Evolutionary conservation across 2,329 filamentous ascomycete species (phyloP).

Genomic region (Westerdykella aurantiaca): DNA sequence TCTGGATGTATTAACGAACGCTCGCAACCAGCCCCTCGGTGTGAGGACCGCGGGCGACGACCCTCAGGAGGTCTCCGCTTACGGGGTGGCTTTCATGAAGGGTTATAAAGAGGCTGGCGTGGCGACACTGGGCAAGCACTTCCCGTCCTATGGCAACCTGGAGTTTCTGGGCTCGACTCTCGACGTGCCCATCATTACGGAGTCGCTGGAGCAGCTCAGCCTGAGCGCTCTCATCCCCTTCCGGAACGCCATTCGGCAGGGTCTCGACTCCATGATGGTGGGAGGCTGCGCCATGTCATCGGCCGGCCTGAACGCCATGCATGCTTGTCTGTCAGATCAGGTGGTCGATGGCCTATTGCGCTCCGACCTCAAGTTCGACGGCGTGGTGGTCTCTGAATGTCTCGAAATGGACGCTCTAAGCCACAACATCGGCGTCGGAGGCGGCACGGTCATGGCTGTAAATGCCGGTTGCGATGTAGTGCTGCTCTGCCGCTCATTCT

Average conservation of each 20-base stretch:
- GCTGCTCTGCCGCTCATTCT: constrained; percentile 79
- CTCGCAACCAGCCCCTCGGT: constrained; percentile 81
- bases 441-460: constrained; percentile 94
- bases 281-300: constrained; percentile 91
- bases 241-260: constrained; percentile 78
- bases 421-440: constrained; percentile 93
- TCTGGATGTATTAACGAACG: constrained; percentile 88
- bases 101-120: constrained; percentile 89
- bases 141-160: constrained; percentile 90
- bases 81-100: constrained; percentile 82
- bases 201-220: constrained; percentile 86
- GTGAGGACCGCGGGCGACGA: constrained; percentile 89
- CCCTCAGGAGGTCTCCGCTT: constrained; percentile 89
- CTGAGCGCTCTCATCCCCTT: constrained; percentile 90
- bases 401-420: constrained; percentile 94
- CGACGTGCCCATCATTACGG: constrained; percentile 92
- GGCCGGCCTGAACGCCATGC: constrained; percentile 87
- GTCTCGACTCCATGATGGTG: constrained; percentile 91
- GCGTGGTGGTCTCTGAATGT: constrained; percentile 91
- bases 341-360: constrained; percentile 85
- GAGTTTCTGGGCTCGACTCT: constrained; percentile 87
- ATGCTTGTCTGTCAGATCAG: constrained; percentile 87
- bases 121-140: constrained; percentile 89
- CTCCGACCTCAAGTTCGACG: constrained; percentile 83
- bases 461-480: constrained; percentile 93